phyloP scores from a whole-genome alignment of 1,284 basidiomycete species.

The Ustilago shanxiensis region DNA sequence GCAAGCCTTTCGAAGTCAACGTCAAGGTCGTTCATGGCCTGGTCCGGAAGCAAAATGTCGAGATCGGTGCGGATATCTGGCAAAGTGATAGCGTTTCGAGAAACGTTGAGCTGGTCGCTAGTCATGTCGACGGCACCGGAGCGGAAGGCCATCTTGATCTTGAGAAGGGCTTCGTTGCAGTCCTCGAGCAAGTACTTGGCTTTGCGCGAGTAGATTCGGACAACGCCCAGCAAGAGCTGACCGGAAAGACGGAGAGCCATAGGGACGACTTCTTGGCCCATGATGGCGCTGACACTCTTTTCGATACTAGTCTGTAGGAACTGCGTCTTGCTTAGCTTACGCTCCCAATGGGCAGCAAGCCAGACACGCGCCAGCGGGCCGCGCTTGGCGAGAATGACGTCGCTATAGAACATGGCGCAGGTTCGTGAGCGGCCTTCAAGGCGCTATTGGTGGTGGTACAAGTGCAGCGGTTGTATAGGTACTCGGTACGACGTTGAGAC shows the following conservation, averaged over 20 bases:
- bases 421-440: background rate
- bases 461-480: background rate
- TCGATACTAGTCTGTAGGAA: constrained; percentile 93
- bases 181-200: constrained; percentile 97
- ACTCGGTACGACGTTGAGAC: background rate
- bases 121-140: constrained; percentile 94
- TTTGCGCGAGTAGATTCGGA: constrained; percentile 96
- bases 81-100: constrained; percentile 86
- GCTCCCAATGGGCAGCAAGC: constrained; percentile 98
- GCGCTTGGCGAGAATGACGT: constrained; percentile 89
- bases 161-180: constrained; percentile 93
- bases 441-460: background rate
- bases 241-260: constrained; percentile 95
- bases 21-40: constrained; percentile 59
- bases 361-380: constrained; percentile 96
- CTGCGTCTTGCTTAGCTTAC: constrained; percentile 95
- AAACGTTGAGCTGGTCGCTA: constrained; percentile 88
- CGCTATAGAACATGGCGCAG: constrained; percentile 82
- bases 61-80: constrained; percentile 80
- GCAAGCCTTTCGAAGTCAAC: constrained; percentile 76
- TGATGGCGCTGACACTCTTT: constrained; percentile 83
- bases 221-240: constrained; percentile 93
- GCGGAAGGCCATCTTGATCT: constrained; percentile 96
- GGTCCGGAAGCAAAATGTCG: constrained; percentile 82
- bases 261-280: constrained; percentile 81